Evolutionary conservation across 768 basidiomycete genomes (phyloP).

Genomic region (Mycena venus): DNA sequence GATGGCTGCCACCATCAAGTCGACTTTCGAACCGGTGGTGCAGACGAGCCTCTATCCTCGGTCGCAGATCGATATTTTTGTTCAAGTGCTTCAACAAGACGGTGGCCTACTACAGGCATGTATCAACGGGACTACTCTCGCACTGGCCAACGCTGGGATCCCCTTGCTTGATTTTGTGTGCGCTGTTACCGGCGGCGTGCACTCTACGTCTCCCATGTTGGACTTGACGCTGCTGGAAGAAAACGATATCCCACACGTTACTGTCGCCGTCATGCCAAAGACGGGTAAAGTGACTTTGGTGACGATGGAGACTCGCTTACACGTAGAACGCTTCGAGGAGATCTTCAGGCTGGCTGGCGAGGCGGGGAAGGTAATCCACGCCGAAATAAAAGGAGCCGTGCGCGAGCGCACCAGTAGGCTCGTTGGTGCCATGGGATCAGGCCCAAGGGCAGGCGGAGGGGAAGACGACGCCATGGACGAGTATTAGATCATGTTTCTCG

Average conservation of each 20-base stretch:
- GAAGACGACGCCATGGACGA: slow-evolving; percentile 55
- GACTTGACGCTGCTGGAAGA: slow-evolving; percentile 94
- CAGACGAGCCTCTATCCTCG: slow-evolving; percentile 93
- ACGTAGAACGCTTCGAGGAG: slow-evolving; percentile 93
- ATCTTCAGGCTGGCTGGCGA: slow-evolving; percentile 85
- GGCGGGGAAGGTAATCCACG: slow-evolving; percentile 81
- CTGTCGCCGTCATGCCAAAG: slow-evolving; percentile 91
- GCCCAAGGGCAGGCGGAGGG: slow-evolving; percentile 47
- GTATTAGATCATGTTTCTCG: slow-evolving; percentile 45
- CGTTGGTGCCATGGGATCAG: slow-evolving; percentile 71
- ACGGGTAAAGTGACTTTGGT: slow-evolving; percentile 89
- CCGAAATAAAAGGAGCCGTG: slow-evolving; percentile 86
- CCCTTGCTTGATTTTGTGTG: slow-evolving; percentile 93
- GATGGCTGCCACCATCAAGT: slow-evolving; percentile 87
- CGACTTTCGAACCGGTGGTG: slow-evolving; percentile 96
- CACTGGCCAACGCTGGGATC: slow-evolving; percentile 91
- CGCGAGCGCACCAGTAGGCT: slow-evolving; percentile 72
- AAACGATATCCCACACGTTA: slow-evolving; percentile 88
- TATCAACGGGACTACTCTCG: slow-evolving; percentile 95
- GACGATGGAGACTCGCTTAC: slow-evolving; percentile 94
- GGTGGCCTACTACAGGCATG: slow-evolving; percentile 92
- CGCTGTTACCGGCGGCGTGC: slow-evolving; percentile 89
- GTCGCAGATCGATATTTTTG: slow-evolving; percentile 92
- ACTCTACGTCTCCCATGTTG: slow-evolving; percentile 83
- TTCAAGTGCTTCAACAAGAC: slow-evolving; percentile 95